Base-by-base conservation (phyloP, 805 yeast species). In the Blastobotrys mokoenaii region DNA sequence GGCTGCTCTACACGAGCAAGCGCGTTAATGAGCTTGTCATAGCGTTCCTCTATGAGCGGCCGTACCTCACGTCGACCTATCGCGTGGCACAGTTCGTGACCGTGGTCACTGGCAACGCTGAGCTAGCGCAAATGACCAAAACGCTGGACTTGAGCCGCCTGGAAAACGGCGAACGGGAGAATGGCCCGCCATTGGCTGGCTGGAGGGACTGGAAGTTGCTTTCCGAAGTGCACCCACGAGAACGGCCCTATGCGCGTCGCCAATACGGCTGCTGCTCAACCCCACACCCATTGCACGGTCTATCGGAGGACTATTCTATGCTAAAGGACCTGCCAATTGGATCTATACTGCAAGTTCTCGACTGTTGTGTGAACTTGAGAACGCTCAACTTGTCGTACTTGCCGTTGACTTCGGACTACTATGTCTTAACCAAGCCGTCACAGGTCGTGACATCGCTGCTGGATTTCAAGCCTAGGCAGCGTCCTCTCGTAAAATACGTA, bases 171-270 rank as follows among this genome's bases (percentile, higher is more conserved):
- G 73, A 22, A 8, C 27, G 27, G 4, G 7, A 22, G 7, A 22
- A 22, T 8, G 27, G 7, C 27, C 27, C 27, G 27, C 27, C 80
- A 1, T 63, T 74, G 42, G 95, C 95, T 0, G 82, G 90, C 8
- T 87, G 96, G 96, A 72, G 96, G 59, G 96, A 87, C 61, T 87
- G 95, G 95, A 82, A 85, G 56, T 60, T 84, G 31, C 82, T 81
- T 57, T 69, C 74, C 1, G 60, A 70, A 22, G 14, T 17, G 8
- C 36, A 14, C 27, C 38, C 37, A 27, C 36, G 39, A 14, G 39
- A 37, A 32, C 14, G 37, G 40, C 33, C 32, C 16, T 35, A 7
- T 35, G 35, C 35, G 38, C 41, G 14, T 44, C 46, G 1, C 30
- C 27, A 10, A 36, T 32, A 16, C 25, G 41, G 12, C n/a, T 27